phyloP scores from a whole-genome alignment of 2,329 filamentous ascomycete genomes.

The Fusarium longipes region DNA sequence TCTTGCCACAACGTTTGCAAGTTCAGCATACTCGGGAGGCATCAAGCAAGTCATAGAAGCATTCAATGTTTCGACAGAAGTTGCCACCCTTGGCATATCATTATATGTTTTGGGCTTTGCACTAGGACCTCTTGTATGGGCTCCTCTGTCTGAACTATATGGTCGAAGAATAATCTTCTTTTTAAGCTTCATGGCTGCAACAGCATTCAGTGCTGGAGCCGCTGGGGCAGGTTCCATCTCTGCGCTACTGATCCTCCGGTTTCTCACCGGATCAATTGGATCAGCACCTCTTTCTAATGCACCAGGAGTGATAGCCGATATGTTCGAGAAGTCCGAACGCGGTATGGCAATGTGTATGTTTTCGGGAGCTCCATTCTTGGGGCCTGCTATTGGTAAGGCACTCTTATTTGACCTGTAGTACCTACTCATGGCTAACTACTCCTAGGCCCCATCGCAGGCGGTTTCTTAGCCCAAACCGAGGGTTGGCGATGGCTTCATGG shows the following conservation, averaged over 20 bases:
- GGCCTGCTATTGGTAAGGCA: constrained; percentile 21
- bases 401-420: rapidly evolving
- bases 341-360: constrained; percentile 67
- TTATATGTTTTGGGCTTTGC: constrained; percentile 72
- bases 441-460: constrained; percentile 64
- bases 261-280: background rate
- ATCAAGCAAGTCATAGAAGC: constrained; percentile 62
- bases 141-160: constrained; percentile 72
- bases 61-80: constrained; percentile 63
- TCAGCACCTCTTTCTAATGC: constrained; percentile 18
- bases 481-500: constrained; percentile 66
- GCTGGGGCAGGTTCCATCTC: constrained; percentile 66
- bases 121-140: constrained; percentile 72
- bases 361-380: constrained; percentile 57
- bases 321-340: constrained; percentile 59
- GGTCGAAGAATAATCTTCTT: constrained; percentile 69
- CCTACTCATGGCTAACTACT: background rate
- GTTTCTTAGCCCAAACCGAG: constrained; percentile 65
- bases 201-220: constrained; percentile 70
- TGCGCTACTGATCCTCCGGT: constrained; percentile 53
- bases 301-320: constrained; percentile 5
- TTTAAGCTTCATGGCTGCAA: constrained; percentile 65
- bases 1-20: constrained; percentile 75
- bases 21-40: constrained; percentile 72
- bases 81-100: constrained; percentile 71